Percentiles rank a stretch among this genome's conserved stretches.
Conservation (phyloP, 2,329 filamentous ascomycete species). For the Trichoderma sp. region DNA sequence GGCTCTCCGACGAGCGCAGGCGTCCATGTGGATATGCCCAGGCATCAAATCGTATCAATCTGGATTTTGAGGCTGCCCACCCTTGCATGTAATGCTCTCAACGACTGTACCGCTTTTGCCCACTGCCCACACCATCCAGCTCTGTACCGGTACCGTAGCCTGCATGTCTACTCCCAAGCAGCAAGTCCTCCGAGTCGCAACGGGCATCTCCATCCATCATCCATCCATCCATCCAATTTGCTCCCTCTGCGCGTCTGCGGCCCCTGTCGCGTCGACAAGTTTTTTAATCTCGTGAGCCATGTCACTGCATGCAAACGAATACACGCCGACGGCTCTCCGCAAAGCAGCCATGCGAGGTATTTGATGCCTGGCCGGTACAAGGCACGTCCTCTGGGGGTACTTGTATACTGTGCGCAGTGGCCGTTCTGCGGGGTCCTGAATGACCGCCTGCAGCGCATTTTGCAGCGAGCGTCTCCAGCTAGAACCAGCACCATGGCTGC, state of each 20-base stretch:
- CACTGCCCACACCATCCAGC: neutral
- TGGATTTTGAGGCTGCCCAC: neutral
- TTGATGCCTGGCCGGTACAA: neutral
- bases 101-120: no score
- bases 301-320: neutral
- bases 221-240: neutral
- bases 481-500: no score
- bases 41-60: neutral
- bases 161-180: neutral
- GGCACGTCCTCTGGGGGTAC: neutral
- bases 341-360: neutral
- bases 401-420: neutral
- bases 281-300: neutral
- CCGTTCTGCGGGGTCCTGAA: slow-evolving; percentile 5
- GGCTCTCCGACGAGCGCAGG: neutral
- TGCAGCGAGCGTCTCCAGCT: neutral
- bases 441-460: neutral
- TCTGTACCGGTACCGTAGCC: neutral
- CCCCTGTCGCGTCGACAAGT: slow-evolving; percentile 20
- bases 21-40: neutral
- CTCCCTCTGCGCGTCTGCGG: neutral
- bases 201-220: neutral
- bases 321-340: neutral
- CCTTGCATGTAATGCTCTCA: neutral
- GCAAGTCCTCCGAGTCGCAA: neutral